Evolutionary conservation across 2,329 filamentous ascomycete genomes (phyloP), one percentile per base, ranked within the genome.

Genomic region (Talaromyces albobiverticillius): DNA sequence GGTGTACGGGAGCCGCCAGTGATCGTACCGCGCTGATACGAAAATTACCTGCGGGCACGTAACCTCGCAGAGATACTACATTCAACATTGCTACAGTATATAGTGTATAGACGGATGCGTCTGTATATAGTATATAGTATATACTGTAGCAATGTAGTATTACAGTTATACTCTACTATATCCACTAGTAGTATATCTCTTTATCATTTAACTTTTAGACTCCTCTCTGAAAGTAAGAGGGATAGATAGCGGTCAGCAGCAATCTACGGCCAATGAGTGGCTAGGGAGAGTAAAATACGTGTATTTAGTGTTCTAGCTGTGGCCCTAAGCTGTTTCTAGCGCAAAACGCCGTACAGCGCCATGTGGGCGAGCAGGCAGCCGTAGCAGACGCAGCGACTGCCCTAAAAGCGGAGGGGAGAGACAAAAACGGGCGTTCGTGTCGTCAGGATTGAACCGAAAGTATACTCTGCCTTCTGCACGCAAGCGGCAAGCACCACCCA

Each of bases 51-150:
- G 32, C 6, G n/a, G n/a, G n/a, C n/a, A n/a, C n/a, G n/a, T n/a
- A n/a, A n/a, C n/a, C n/a, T n/a, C n/a, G n/a, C n/a, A n/a, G n/a
- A n/a, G n/a, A n/a, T n/a, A n/a, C n/a, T n/a, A n/a, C n/a, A n/a
- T n/a, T n/a, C n/a, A n/a, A n/a, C n/a, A n/a, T n/a, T n/a, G n/a
- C n/a, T n/a, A n/a, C n/a, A n/a, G n/a, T n/a, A n/a, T n/a, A n/a
- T n/a, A n/a, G n/a, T n/a, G n/a, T n/a, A n/a, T 73, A 71, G 67
- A 73, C 72, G 70, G 73, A 69, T 71, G 68, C 66, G 62, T 64
- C 70, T n/a, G n/a, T n/a, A n/a, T n/a, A n/a, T n/a, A n/a, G n/a
- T n/a, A n/a, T n/a, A n/a, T n/a, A n/a, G n/a, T n/a, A n/a, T n/a
- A n/a, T n/a, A n/a, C n/a, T n/a, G n/a, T n/a, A n/a, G n/a, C n/a